phyloP scores from a whole-genome alignment of 768 basidiomycete genomes.

The Thelephora ganbajun region DNA sequence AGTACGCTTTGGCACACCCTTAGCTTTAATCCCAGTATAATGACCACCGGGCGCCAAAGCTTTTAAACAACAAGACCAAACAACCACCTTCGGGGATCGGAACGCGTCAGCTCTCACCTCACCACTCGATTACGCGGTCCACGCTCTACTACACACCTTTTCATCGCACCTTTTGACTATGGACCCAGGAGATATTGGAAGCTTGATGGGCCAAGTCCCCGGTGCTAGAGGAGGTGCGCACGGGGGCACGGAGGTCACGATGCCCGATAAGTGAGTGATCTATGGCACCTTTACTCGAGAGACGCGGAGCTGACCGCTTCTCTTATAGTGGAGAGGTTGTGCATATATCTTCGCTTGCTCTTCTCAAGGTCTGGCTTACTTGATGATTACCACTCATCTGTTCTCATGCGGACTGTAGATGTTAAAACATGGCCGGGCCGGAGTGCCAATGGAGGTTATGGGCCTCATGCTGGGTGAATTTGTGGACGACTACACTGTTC shows the following conservation, averaged over 20 bases:
- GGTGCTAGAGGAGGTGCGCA: slow-evolving; percentile 21
- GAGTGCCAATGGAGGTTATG: slow-evolving; percentile 99
- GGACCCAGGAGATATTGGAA: slow-evolving; percentile 32
- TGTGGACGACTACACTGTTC: slow-evolving; percentile 92
- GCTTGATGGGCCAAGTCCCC: slow-evolving; percentile 27
- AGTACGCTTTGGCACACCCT: not conserved
- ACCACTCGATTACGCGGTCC: too few species aligned
- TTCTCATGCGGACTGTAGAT: slow-evolving; percentile 39
- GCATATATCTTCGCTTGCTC: slow-evolving; percentile 93
- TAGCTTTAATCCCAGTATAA: not conserved
- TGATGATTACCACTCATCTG: not conserved
- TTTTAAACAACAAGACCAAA: not conserved
- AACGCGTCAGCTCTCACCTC: slow-evolving; percentile 25
- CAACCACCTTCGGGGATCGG: not conserved
- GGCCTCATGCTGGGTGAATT: slow-evolving; percentile 96
- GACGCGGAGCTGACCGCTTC: slow-evolving; percentile 6
- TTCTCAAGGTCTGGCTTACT: slow-evolving; percentile 64
- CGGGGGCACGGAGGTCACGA: slow-evolving; percentile 29
- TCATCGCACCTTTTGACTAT: slow-evolving; percentile 16
- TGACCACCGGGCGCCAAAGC: not conserved
- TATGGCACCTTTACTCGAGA: slow-evolving; percentile 4
- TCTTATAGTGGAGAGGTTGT: slow-evolving; percentile 76
- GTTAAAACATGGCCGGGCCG: slow-evolving; percentile 97
- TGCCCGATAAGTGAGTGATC: slow-evolving; percentile 61
- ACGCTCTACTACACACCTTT: too few species aligned